Evolutionary conservation across 1,139 yeast species (phyloP).

Genomic region (Blastobotrys buckinghamii): DNA sequence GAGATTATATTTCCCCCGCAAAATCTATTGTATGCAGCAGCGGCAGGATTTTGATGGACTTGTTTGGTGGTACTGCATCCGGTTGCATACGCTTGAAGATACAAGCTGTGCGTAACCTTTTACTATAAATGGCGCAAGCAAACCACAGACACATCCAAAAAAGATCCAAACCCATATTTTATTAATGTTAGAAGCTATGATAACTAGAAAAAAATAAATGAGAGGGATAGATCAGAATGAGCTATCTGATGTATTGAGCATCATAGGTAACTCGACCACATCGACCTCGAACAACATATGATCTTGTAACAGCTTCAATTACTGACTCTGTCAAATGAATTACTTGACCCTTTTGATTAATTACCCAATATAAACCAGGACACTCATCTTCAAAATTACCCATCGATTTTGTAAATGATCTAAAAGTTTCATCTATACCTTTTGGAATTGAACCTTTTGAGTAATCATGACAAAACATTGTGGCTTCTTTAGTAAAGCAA

Average conservation of each 20-base stretch:
- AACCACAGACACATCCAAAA: no score
- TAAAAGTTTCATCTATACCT: not conserved
- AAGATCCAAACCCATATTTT: no score
- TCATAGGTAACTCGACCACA: not conserved
- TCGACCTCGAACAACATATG: not conserved
- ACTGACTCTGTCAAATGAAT: not conserved
- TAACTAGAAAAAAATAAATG: no score
- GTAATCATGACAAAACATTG: not conserved
- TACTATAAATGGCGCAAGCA: no score
- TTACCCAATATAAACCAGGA: conserved; percentile 1
- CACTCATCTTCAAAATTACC: not conserved
- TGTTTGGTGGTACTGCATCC: no score
- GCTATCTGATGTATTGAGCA: not conserved
- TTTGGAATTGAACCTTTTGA: not conserved
- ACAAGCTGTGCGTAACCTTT: not conserved
- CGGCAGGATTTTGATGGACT: no score
- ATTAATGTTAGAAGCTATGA: no score
- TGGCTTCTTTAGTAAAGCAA: not conserved
- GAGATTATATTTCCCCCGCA: no score
- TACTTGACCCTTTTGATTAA: not conserved
- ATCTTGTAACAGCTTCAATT: conserved; percentile 1
- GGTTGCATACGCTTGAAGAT: no score
- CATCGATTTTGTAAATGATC: not conserved
- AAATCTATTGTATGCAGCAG: no score
- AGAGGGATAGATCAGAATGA: no score